phyloP scores from a whole-genome alignment of 176 grass and related monocot genomes.

The Puccinellia tenuiflora region DNA sequence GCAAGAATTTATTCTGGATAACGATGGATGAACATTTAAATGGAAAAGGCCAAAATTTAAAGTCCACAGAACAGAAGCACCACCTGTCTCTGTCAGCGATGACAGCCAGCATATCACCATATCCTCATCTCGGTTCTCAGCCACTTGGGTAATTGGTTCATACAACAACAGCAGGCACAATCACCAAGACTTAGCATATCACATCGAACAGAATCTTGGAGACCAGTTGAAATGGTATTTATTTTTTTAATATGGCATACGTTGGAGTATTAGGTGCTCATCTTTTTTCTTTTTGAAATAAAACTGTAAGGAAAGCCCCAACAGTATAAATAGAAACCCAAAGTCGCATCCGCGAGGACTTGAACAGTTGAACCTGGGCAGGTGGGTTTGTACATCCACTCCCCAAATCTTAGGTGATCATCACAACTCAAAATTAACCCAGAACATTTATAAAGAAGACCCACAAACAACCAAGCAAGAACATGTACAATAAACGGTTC shows the following conservation, averaged over 20 bases:
- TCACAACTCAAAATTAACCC: neutral
- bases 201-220: conserved; percentile 25
- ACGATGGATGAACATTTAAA: conserved; percentile 45
- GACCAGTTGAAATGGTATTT: conserved; percentile 8
- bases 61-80: conserved; percentile 35
- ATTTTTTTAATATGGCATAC: neutral
- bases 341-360: neutral
- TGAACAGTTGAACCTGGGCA: neutral
- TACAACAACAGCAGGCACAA: conserved; percentile 31
- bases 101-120: conserved; percentile 39
- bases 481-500: conserved; percentile 12
- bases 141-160: conserved; percentile 42
- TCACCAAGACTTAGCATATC: conserved; percentile 15
- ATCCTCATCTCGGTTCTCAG: conserved; percentile 45
- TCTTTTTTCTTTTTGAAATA: neutral
- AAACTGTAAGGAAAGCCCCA: neutral
- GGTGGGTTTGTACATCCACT: neutral
- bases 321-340: neutral
- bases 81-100: conserved; percentile 27
- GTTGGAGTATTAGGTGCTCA: conserved; percentile 18
- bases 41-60: conserved; percentile 50
- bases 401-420: neutral
- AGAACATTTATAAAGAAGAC: conserved; percentile 18
- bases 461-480: conserved; percentile 28
- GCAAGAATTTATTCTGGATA: conserved; percentile 65